A percentile compares a stretch with the other conserved stretches of the same genome.
Evolutionary conservation across 2,329 filamentous ascomycete genomes (phyloP).

Genomic region (Penicillium expansum): DNA sequence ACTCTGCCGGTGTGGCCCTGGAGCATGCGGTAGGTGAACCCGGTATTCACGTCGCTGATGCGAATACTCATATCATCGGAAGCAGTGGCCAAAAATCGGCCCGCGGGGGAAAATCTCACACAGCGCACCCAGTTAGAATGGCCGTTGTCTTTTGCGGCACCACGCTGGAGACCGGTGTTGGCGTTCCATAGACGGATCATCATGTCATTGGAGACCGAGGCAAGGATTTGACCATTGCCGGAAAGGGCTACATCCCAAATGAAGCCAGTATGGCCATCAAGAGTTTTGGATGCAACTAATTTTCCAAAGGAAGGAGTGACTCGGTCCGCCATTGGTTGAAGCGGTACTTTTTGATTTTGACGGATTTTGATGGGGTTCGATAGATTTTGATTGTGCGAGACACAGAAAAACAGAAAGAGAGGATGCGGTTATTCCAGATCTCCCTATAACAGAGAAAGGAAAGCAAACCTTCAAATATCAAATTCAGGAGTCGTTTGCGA

Average conservation of each 20-base stretch:
- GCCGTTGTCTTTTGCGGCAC: constrained; percentile 8
- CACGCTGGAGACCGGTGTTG: constrained; percentile 9
- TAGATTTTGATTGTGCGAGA: neutral
- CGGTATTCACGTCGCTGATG: constrained; percentile 10
- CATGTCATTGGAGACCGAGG: constrained; percentile 11
- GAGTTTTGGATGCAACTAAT: constrained; percentile 1
- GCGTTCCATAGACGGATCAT: constrained; percentile 11
- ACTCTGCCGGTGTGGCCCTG: constrained; percentile 10
- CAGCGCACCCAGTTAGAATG: constrained; percentile 8
- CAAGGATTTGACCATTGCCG: constrained; percentile 6
- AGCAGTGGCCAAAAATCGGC: constrained; percentile 7
- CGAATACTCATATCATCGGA: constrained; percentile 11
- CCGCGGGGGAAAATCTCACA: constrained; percentile 8
- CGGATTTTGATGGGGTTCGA: neutral
- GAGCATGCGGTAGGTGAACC: constrained; percentile 9
- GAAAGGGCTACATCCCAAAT: constrained; percentile 9
- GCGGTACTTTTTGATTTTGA: neutral
- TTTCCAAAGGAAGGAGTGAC: neutral
- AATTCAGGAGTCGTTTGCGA: neutral
- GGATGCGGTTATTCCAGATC: neutral
- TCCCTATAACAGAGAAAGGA: neutral
- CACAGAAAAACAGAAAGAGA: neutral
- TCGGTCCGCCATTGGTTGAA: neutral
- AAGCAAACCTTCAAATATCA: neutral
- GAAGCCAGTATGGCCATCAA: constrained; percentile 9